These are phyloP conservation scores for Penicillium arizonense DNA, from an alignment of 495 filamentous ascomycete genomes.

Conservation along the genomic window DNA sequence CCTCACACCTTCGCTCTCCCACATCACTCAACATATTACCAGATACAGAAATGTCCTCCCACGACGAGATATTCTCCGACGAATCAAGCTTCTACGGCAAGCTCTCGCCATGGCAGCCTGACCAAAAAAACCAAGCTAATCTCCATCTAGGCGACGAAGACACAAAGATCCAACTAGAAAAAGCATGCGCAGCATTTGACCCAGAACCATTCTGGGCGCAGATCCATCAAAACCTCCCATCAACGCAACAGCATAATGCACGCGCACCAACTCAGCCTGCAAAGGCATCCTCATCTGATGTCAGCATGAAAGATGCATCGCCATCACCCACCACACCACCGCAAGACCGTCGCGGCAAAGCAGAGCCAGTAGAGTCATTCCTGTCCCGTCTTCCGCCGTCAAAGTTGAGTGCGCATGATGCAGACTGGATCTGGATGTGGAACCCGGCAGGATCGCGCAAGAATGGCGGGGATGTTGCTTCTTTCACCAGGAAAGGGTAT, in stretches of 20 bases:
- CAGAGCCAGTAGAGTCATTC: constrained; percentile 62
- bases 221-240: constrained; percentile 29
- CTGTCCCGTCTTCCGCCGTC: constrained; percentile 64
- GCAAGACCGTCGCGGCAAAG: constrained; percentile 36
- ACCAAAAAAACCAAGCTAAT: constrained; percentile 13
- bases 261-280: not conserved
- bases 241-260: constrained; percentile 25
- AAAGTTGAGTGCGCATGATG: constrained; percentile 30
- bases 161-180: constrained; percentile 36
- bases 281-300: not conserved
- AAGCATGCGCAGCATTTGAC: constrained; percentile 40
- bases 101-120: not conserved
- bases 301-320: constrained; percentile 13
- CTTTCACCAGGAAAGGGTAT: constrained; percentile 44
- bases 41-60: constrained; percentile 37
- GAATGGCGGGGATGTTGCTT: constrained; percentile 31
- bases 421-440: constrained; percentile 62
- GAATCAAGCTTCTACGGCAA: constrained; percentile 75
- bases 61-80: constrained; percentile 48
- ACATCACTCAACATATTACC: not conserved
- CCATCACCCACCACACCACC: constrained; percentile 44
- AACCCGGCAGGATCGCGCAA: constrained; percentile 45
- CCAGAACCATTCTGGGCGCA: constrained; percentile 45
- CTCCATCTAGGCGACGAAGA: constrained; percentile 51
- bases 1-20: not conserved